Conservation (phyloP, 257 asterid genomes). For the Dorcoceras hygrometricum region DNA sequence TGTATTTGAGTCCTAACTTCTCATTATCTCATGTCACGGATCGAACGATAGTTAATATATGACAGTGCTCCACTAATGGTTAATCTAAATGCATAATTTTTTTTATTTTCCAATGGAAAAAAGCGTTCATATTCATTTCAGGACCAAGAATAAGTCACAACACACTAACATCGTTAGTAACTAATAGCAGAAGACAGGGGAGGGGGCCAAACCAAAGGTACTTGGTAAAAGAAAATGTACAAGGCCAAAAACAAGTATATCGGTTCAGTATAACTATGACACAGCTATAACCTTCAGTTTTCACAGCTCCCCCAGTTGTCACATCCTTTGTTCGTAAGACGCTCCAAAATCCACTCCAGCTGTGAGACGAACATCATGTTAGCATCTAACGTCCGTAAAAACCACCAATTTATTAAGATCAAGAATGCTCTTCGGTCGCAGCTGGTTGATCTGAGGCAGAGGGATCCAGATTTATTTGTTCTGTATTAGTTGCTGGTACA, state of each 20-base stretch:
- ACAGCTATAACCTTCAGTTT: neutral
- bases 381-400: neutral
- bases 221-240: neutral
- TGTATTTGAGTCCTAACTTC: too few species aligned
- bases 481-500: constrained; percentile 28
- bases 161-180: neutral
- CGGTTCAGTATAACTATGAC: neutral
- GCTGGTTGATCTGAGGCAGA: constrained; percentile 30
- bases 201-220: neutral
- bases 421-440: constrained; percentile 32
- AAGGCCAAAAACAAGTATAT: neutral
- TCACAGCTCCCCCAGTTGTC: neutral
- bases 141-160: too few species aligned
- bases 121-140: too few species aligned
- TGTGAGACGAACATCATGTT: neutral
- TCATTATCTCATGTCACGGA: too few species aligned
- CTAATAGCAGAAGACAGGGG: neutral
- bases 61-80: too few species aligned
- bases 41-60: too few species aligned
- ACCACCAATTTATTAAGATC: constrained; percentile 18
- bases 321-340: neutral
- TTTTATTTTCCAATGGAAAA: too few species aligned
- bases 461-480: constrained; percentile 41
- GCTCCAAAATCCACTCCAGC: neutral
- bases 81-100: too few species aligned